phyloP scores from a whole-genome alignment of 73 alveolate species.

The Diophrys sp. region DNA sequence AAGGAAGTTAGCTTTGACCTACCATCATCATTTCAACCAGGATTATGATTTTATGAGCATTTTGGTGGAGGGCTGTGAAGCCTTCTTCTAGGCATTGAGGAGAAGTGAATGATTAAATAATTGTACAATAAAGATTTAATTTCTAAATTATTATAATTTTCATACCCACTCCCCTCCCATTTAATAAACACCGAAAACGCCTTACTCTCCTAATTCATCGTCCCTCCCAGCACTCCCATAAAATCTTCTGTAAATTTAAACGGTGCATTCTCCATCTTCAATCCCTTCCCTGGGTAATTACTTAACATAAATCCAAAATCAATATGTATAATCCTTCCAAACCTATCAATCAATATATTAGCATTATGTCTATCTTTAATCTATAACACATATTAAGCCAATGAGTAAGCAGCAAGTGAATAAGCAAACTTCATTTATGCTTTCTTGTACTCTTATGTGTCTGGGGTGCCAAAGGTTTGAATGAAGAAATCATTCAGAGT shows the following conservation, averaged over 20 bases:
- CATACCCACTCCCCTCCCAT: too few species aligned
- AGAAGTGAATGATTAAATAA: slow-evolving; percentile 34
- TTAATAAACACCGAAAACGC: too few species aligned
- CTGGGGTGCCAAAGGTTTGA: slow-evolving; percentile 14
- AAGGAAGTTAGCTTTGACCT: slow-evolving; percentile 71
- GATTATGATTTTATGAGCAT: slow-evolving; percentile 64
- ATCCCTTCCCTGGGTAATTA: slow-evolving; percentile 87
- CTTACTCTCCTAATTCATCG: too few species aligned
- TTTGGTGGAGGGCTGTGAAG: slow-evolving; percentile 63
- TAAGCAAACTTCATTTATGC: slow-evolving; percentile 72
- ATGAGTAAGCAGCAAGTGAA: slow-evolving; percentile 89
- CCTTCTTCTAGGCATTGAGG: slow-evolving; percentile 23
- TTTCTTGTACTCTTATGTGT: slow-evolving; percentile 30
- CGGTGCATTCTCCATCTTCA: slow-evolving; percentile 89
- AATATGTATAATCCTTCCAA: slow-evolving; percentile 89
- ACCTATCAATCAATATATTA: slow-evolving; percentile 79
- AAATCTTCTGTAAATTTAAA: slow-evolving; percentile 82
- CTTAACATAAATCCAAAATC: slow-evolving; percentile 91
- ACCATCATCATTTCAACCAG: slow-evolving; percentile 69
- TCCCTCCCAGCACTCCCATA: slow-evolving; percentile 74
- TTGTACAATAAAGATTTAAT: slow-evolving; percentile 47
- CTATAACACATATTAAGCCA: slow-evolving; percentile 70
- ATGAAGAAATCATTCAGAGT: slow-evolving; percentile 22
- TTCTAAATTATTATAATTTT: too few species aligned
- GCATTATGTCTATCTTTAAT: slow-evolving; percentile 95